Base-by-base conservation (phyloP, 495 filamentous ascomycete species). In the Penicillium cataractarum region DNA sequence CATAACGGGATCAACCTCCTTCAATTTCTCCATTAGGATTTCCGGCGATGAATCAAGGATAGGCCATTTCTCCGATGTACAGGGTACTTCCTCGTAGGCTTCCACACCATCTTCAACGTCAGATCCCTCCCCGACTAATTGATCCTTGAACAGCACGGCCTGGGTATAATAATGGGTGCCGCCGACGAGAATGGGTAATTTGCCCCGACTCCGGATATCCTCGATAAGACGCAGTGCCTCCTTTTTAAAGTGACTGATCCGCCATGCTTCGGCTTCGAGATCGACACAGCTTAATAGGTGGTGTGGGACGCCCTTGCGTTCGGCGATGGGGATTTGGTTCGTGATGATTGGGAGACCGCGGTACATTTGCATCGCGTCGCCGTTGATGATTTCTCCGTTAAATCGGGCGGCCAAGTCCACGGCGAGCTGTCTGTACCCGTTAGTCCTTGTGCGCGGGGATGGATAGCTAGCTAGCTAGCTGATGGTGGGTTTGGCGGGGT, bases 331-430 rank as follows among this genome's bases (percentile, higher is more conserved):
- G 62, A 97, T 87, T 71, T 98, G 94, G 75, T 99, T 99, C 19
- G 96, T 99, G 58, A 97, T 93, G 64, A 98, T 90, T 1, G 95
- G 93, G 21, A 99, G 80, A 9, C 93, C 96, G 35, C 86, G 81
- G 69, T 99, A 99, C 83, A 99, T 89, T 73, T 98, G 96, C 91
- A 99, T 95, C n/a, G 95, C 95, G 78, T 99, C 96, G 54, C 90
- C 93, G 71, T 99, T 99, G 80, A 99, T 92, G 56, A 99, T 85
- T 77, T 99, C 96, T 65, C 96, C 96, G 74, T 96, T 90, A 76
- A 91, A 93, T 35, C 82, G 83, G 37, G 82, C 80, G 4, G 96
- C 95, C 31, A 99, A 73, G 50, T 96, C 91, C 9, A 99, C 90
- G 55, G 96, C 96, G 64, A 99, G 90, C 94, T 98, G 71, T 69